Percentiles rank a stretch among this genome's conserved stretches.
Evolutionary conservation across 305 asterid species (phyloP).

Genomic region (Solanum hybrid): DNA sequence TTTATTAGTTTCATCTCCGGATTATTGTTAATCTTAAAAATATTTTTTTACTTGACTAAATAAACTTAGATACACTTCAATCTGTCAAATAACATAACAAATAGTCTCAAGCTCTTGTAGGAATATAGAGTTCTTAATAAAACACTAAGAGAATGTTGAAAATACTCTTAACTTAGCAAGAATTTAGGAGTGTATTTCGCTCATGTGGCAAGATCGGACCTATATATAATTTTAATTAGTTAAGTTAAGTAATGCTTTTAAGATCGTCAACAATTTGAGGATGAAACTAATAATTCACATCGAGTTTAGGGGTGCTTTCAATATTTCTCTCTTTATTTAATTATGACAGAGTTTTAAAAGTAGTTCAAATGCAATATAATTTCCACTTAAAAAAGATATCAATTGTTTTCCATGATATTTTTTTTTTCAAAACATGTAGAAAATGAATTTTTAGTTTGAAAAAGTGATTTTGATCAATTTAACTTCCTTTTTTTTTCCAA

Average conservation of each 20-base stretch:
- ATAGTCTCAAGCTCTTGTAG: accelerated
- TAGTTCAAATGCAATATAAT: not conserved
- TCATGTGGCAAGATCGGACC: accelerated
- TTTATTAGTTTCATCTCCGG: too few relatives aligned
- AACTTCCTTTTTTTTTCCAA: too few relatives aligned
- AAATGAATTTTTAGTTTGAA: not conserved
- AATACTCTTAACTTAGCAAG: accelerated
- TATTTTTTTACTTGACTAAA: too few relatives aligned
- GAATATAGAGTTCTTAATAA: not conserved
- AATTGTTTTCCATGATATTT: not conserved
- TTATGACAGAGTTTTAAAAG: not conserved
- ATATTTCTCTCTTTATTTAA: too few relatives aligned
- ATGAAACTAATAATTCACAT: too few relatives aligned
- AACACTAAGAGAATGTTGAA: too few relatives aligned
- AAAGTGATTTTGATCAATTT: not conserved
- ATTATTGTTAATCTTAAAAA: too few relatives aligned
- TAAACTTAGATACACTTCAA: accelerated
- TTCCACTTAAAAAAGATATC: not conserved
- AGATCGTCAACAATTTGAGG: too few relatives aligned
- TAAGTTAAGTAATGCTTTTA: accelerated
- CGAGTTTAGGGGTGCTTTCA: accelerated
- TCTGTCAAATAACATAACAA: accelerated
- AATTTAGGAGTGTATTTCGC: accelerated
- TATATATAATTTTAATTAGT: too few relatives aligned
- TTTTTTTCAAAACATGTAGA: not conserved